Base-by-base conservation (phyloP, 768 basidiomycete species). In the Phanerochaete sordida region DNA sequence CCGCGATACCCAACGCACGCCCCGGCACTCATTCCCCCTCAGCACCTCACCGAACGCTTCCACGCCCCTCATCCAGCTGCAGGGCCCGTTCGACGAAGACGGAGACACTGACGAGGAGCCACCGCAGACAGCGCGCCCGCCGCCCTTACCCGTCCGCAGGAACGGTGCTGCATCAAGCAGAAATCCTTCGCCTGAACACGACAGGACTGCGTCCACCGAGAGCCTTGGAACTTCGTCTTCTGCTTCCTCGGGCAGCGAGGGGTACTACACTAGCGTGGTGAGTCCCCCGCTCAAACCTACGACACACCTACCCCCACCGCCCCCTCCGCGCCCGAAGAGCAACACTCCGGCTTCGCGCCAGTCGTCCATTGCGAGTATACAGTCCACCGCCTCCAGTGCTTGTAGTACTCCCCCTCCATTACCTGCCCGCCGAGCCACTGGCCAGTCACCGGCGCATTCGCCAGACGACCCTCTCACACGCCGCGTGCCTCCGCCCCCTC, bases 401-500 rank as follows among this genome's bases (percentile, higher is more conserved):
- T 73, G 60, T 19, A 53, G 63, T 21, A 70, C 72, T 8, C 75
- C 77, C 31, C 76, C 77, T 26, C 77, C 77, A 11, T 67, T 76
- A 49, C 70, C 72, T 27, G 70, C 68, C 35, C 70, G 70, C 9
- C 67, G 65, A 57, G 58, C 56, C 27, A 37, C 64, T 13, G 24
- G 57, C 15, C 56, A 48, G 47, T 26, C 27, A 6, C 47, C 47
- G 1, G 53, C 50, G 15, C 27, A 31, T 7, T 21, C 60, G 3
- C 56, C 62, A 15, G 58, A 50, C 1, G 69, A 70, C 1, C 60
- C 60, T 2, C 43, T 58, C 13, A 27, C 59, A 2, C 62, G 68
- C 13, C 60, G 60, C 6, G 45, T 35, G 3, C 60, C 39, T 1
- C 59, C 65, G 2, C 61, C 65, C 1, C 35, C 50, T 1, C 62